phyloP scores from a whole-genome alignment of 2,329 filamentous ascomycete species.

The Knoxdaviesia capensis region DNA sequence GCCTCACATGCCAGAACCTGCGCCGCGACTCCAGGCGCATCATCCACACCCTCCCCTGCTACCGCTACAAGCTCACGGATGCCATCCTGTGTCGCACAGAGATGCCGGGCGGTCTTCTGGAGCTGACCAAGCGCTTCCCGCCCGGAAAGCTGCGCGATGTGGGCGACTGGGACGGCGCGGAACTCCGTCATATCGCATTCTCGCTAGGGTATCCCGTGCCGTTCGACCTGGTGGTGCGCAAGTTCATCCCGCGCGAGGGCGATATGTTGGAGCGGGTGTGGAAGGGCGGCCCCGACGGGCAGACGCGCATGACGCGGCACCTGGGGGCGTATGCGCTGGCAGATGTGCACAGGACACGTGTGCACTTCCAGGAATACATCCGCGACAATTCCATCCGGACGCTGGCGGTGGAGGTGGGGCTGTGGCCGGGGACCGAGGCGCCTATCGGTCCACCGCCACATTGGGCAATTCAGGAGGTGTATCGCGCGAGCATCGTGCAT shows the following conservation, averaged over 20 bases:
- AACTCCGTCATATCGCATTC: slow-evolving; percentile 16
- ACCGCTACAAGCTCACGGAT: slow-evolving; percentile 21
- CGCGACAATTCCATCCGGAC: slow-evolving; percentile 9
- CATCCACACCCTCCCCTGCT: slow-evolving; percentile 23
- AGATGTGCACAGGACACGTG: slow-evolving; percentile 14
- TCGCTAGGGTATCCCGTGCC: slow-evolving; percentile 16
- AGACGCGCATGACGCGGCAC: slow-evolving; percentile 8
- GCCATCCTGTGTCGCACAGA: slow-evolving; percentile 17
- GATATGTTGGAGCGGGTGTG: slow-evolving; percentile 20
- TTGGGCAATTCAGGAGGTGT: slow-evolving; percentile 5
- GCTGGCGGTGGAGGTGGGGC: slow-evolving; percentile 10
- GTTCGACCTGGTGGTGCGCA: slow-evolving; percentile 18
- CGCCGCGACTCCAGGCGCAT: slow-evolving; percentile 22
- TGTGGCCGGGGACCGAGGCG: too few species aligned
- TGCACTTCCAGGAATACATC: slow-evolving; percentile 17
- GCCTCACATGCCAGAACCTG: slow-evolving; percentile 18
- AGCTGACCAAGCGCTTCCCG: slow-evolving; percentile 21
- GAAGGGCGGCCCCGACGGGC: slow-evolving; percentile 11
- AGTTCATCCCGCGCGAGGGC: slow-evolving; percentile 15
- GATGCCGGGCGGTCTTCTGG: slow-evolving; percentile 15
- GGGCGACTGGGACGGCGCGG: slow-evolving; percentile 11
- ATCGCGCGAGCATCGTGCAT: slow-evolving; percentile 6
- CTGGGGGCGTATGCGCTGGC: slow-evolving; percentile 20
- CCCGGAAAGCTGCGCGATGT: slow-evolving; percentile 21
- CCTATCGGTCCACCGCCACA: too few species aligned